Percentiles rank a stretch among this genome's conserved stretches.
Conservation (phyloP, 495 filamentous ascomycete species). For the Penicillium turbatum region DNA sequence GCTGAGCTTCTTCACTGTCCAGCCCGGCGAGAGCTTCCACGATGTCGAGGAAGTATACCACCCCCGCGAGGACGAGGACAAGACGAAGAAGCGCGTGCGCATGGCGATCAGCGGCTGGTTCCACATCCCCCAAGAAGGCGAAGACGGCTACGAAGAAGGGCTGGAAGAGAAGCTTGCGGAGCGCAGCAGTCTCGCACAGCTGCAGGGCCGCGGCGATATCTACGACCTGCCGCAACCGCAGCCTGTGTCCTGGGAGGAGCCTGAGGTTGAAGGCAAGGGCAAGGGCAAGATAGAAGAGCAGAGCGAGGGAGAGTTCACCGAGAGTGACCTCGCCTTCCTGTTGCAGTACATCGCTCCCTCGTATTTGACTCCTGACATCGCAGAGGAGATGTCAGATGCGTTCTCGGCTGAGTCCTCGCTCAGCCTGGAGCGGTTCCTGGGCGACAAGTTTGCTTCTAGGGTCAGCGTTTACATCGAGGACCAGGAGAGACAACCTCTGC, state of each 20-base stretch:
- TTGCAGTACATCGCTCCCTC: slow-evolving; percentile 82
- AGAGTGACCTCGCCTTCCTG: slow-evolving; percentile 77
- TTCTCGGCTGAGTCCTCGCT: slow-evolving; percentile 82
- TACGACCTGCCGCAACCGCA: slow-evolving; percentile 74
- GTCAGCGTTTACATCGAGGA: slow-evolving; percentile 64
- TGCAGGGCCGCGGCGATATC: slow-evolving; percentile 84
- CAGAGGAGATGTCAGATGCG: slow-evolving; percentile 71
- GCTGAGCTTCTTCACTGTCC: slow-evolving; percentile 95
- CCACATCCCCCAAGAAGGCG: slow-evolving; percentile 93
- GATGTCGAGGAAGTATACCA: slow-evolving; percentile 98
- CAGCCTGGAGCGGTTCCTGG: slow-evolving; percentile 70
- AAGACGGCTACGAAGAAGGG: slow-evolving; percentile 86
- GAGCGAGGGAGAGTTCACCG: slow-evolving; percentile 55
- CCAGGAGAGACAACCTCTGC: slow-evolving; percentile 51
- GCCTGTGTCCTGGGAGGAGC: slow-evolving; percentile 42
- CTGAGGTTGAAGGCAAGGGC: slow-evolving; percentile 32
- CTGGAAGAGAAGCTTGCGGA: slow-evolving; percentile 83
- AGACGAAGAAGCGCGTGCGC: slow-evolving; percentile 65
- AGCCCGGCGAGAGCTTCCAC: slow-evolving; percentile 95
- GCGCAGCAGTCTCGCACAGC: slow-evolving; percentile 82
- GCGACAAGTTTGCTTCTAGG: slow-evolving; percentile 64
- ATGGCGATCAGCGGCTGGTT: slow-evolving; percentile 99
- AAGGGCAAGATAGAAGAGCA: slow-evolving; percentile 45
- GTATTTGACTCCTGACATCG: slow-evolving; percentile 91
- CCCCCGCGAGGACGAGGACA: slow-evolving; percentile 56